A percentile compares a stretch with the other conserved stretches of the same genome.
phyloP scores from a whole-genome alignment of 73 alveolate genomes.

The Uronychia setigera region DNA sequence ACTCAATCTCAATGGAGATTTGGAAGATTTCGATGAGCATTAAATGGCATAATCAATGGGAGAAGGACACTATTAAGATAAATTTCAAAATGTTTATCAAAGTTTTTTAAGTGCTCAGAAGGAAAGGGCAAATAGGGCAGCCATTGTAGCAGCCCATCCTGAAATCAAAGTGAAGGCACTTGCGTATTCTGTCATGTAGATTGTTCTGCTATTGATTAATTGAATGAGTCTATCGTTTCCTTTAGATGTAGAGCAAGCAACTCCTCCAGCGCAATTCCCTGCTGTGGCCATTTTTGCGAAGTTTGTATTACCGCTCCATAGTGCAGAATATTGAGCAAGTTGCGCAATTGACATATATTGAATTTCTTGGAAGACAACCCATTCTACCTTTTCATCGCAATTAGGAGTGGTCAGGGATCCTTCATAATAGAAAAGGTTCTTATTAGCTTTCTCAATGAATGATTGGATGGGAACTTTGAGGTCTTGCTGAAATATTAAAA shows the following conservation, averaged over 20 bases:
- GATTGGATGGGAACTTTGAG: neutral
- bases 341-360: constrained; percentile 57
- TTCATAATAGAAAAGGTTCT: constrained; percentile 38
- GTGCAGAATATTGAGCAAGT: constrained; percentile 44
- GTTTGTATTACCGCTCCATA: constrained; percentile 61
- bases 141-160: neutral
- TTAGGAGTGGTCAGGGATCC: constrained; percentile 91
- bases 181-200: neutral
- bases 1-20: too few relatives aligned
- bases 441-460: neutral
- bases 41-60: too few relatives aligned
- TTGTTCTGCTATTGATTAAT: neutral
- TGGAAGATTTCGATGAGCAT: too few relatives aligned
- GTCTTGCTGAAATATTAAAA: neutral
- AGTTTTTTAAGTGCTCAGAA: neutral
- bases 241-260: neutral
- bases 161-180: neutral
- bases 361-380: constrained; percentile 72
- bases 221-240: neutral
- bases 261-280: too few relatives aligned
- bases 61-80: too few relatives aligned
- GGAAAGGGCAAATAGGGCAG: neutral
- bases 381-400: constrained; percentile 77
- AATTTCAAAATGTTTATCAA: too few relatives aligned
- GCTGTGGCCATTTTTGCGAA: constrained; percentile 76